A percentile compares a stretch with the other conserved stretches of the same genome.
Evolutionary conservation across 352 stramenopile genomes (phyloP).

Genomic region (Detonula confervacea): DNA sequence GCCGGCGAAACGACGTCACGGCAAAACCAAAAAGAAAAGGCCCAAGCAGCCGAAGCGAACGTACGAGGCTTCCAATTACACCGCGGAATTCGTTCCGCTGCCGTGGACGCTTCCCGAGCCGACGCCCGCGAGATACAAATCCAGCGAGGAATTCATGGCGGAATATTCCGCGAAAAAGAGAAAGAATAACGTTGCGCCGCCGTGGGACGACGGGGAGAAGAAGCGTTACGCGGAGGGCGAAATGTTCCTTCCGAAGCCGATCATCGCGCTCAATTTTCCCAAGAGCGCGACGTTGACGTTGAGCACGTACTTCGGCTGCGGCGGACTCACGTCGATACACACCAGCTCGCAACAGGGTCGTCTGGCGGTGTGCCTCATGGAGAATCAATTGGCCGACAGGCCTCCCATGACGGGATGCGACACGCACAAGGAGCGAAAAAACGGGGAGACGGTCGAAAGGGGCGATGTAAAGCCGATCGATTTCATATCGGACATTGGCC

Average conservation of each 20-base stretch:
- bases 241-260: conserved; percentile 45
- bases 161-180: conserved; percentile 46
- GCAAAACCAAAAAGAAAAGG: conserved; percentile 19
- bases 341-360: too few species aligned
- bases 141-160: conserved; percentile 52
- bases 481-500: conserved; percentile 42
- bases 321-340: conserved; percentile 10
- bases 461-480: conserved; percentile 19
- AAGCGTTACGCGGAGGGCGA: too few species aligned
- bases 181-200: conserved; percentile 32
- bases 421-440: conserved; percentile 12
- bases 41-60: background rate
- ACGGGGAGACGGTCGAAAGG: background rate
- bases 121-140: conserved; percentile 16
- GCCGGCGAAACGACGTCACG: too few species aligned
- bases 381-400: too few species aligned
- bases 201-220: conserved; percentile 43
- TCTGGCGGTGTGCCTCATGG: too few species aligned
- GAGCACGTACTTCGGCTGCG: conserved; percentile 50
- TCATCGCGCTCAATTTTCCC: conserved; percentile 53
- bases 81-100: conserved; percentile 30
- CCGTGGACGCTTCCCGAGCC: conserved; percentile 51
- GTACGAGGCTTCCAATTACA: conserved; percentile 41
- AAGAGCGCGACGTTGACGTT: conserved; percentile 51
- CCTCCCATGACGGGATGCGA: background rate